Base-by-base conservation (phyloP, 768 basidiomycete species). In the Russula griseocarnosa region DNA sequence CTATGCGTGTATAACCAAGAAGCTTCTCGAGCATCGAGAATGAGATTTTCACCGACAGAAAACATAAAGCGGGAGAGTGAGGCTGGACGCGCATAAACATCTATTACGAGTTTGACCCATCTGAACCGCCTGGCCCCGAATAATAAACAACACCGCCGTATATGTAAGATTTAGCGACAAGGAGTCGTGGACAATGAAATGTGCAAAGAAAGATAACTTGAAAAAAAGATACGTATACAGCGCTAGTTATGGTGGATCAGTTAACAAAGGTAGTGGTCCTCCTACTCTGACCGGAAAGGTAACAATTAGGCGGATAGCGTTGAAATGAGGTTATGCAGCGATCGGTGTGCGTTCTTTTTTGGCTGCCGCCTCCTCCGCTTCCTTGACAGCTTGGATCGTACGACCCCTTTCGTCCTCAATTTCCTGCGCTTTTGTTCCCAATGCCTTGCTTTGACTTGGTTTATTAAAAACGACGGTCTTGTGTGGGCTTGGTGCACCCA, bases 381-480 rank as follows among this genome's bases (percentile, higher is more conserved):
- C 83, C 69, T 81, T 82, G 22, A 88, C 83, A 3, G 86, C 86
- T 73, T 83, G 82, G 74, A 87, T 83, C 42, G 82, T 83, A 67
- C 83, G 78, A 44, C 67, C 78, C 75, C 82, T 86, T 73, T 83
- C 83, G 69, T 83, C 84, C 73, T 90, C 84, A 28, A 88, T 78
- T 71, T 86, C 86, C 74, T 82, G 86, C 69, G 85, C 80, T 71
- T 82, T 75, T 70, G 71, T 76, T 69, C 79, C 78, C 58, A 81
- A 76, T 65, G 71, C 69, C 42, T 74, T 73, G 44, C 62, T 70
- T 71, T 62, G 46, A 55, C 57, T 32, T 40, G 76, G 66, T 67
- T 78, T 83, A 69, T 89, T 90, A 70, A 92, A 92, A 50, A 82
- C 85, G 67, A 90, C 77, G 61, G 85, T 90, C 71, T 80, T 82